Evolutionary conservation across 495 filamentous ascomycete species (phyloP), one percentile per base, ranked within the genome.

Genomic region (Staphylotrichum tortipilum): DNA sequence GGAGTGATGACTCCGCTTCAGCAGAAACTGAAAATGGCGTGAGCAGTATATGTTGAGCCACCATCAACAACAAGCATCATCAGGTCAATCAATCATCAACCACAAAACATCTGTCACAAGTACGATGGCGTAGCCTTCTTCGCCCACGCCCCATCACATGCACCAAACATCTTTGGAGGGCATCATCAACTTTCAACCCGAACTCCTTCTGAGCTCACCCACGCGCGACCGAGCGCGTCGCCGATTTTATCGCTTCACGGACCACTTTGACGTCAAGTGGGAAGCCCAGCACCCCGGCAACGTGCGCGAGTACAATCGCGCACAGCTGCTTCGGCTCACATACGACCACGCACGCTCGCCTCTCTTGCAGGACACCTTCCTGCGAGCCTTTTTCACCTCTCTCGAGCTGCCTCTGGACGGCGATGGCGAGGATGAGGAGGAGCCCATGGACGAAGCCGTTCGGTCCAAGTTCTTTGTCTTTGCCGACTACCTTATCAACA

Each of bases 291-390:
- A 10, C 1, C 10, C 10, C 6, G n/a, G 17, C 17, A 8, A 10
- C 42, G n/a, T 9, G 14, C n/a, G 14, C 37, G 17, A 1, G 21
- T 56, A 51, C 39, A 56, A 21, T 11, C 43, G 53, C 12, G 15
- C 47, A 24, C 37, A 26, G 30, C 57, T 63, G n/a, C 38, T 63
- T 43, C 54, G 60, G 22, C 43, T 48, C 23, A 63, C 60, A 35
- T 58, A 58, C 49, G 52, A 60, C 44, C 52, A 63, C 50, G 46
- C 49, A 15, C 38, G 54, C 40, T 60, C 57, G 26, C 40, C 56
- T 39, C 26, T 51, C 44, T 60, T 53, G 12, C 44, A 37, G 10
- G 61, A 60, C 38, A 49, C 39, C 31, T 44, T 60, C 21, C 31
- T 63, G 12, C 57, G 45, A 15, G 53, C 61, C 15, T 60, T 63